Evolutionary conservation across 2,329 filamentous ascomycete species (phyloP).

Genomic region (Fusarium austroafricanum): DNA sequence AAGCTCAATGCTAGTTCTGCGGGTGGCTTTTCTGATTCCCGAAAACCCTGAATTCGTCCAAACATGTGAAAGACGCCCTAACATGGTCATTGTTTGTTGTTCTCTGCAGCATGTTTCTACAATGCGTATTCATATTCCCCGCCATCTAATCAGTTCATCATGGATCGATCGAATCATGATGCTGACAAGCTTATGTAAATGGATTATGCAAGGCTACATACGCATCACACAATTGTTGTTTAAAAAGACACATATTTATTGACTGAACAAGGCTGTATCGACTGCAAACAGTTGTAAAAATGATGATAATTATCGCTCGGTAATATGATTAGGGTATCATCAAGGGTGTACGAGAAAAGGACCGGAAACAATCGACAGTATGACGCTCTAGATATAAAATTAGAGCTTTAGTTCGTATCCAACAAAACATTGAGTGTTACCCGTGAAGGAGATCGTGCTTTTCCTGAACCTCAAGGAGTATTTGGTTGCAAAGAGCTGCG

Average conservation of each 20-base stretch:
- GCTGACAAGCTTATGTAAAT: not conserved
- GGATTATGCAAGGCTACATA: not conserved
- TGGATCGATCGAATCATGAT: constrained; percentile 1
- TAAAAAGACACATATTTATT: not conserved
- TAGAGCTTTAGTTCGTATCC: too few species aligned
- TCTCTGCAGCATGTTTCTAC: not conserved
- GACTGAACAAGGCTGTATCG: too few species aligned
- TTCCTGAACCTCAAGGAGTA: too few species aligned
- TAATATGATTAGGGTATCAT: too few species aligned
- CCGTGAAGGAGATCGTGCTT: too few species aligned
- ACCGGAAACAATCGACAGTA: too few species aligned
- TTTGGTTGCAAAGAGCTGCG: not conserved
- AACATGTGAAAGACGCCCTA: constrained; percentile 16
- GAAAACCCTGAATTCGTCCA: not conserved
- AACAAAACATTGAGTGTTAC: too few species aligned
- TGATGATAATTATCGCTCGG: too few species aligned
- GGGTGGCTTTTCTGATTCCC: constrained; percentile 14
- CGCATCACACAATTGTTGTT: not conserved
- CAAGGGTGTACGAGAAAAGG: too few species aligned
- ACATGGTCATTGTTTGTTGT: not conserved
- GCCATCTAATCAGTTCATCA: constrained; percentile 3
- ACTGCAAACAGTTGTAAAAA: too few species aligned
- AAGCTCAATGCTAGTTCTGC: not conserved
- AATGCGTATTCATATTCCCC: not conserved
- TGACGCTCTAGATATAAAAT: too few species aligned